Evolutionary conservation across 1,284 basidiomycete species (phyloP), one percentile per base, ranked within the genome.

Genomic region (Sporisorium sorghi): DNA sequence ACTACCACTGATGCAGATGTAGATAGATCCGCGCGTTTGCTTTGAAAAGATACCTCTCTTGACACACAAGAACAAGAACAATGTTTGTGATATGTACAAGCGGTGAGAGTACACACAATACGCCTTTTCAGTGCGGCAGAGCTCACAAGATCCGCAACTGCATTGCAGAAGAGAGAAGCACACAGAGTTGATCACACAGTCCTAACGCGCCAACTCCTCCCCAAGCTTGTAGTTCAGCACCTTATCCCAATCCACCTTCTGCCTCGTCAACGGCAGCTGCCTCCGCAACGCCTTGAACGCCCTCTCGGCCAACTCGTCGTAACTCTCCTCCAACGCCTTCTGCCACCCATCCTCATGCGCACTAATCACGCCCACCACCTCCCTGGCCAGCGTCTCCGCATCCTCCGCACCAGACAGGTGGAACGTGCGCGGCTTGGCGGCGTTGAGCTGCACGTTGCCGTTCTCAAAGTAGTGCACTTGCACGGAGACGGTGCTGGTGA

Each of bases 201-300:
- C n/a, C n/a, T n/a, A n/a, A n/a, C 24, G 37, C 33, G 71, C 60
- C 23, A 82, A 49, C 51, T 82, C 76, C 21, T 72, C 55, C 3
- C 78, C 73, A 11, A 82, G 33, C 42, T 77, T 77, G 54, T 82
- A 82, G 42, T 77, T 76, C 23, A 76, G 66, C 55, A 81, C 80
- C 73, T 83, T 82, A 48, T 83, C 79, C 83, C 83, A 84, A 58
- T 84, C 82, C 28, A 84, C 59, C 65, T 83, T 83, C 62, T 84
- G 81, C 49, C 77, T 64, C 10, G 83, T 83, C 52, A 84, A 52
- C 2, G 83, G 83, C 56, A 84, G 35, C 42, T 75, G 74, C 39
- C 82, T 74, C 21, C 83, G 62, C 6, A 84, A 59, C 14, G 70
- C 73, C 59, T 79, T 79, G 71, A 84, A 83, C 6, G 82, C 77